A percentile compares a stretch with the other conserved stretches of the same genome.
Evolutionary conservation across 345 rosid genomes (phyloP).

Genomic region (Gossypium stocksii): DNA sequence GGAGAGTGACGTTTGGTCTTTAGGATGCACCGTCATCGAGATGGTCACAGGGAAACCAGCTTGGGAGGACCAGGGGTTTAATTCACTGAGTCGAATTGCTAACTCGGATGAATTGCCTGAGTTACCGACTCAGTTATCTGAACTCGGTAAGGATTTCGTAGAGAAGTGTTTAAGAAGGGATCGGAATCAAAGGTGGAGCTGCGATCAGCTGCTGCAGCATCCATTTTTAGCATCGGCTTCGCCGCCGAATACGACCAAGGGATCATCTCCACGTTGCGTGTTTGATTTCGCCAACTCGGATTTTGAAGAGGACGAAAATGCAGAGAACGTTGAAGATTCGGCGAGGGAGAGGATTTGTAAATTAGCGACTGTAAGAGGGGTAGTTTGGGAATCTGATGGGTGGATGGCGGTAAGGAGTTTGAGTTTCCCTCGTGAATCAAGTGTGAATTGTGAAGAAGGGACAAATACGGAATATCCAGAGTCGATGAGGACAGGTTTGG

Average conservation of each 20-base stretch:
- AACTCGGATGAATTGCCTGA: slow-evolving; percentile 46
- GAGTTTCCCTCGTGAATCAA: slow-evolving; percentile 1
- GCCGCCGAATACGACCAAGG: slow-evolving; percentile 14
- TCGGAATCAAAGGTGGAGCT: slow-evolving; percentile 55
- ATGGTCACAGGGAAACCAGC: slow-evolving; percentile 70
- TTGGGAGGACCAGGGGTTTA: slow-evolving; percentile 61
- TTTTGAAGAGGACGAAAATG: slow-evolving; percentile 28
- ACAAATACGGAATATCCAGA: slow-evolving; percentile 20
- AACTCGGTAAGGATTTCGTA: slow-evolving; percentile 55
- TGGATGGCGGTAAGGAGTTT: slow-evolving; percentile 42
- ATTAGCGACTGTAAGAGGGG: slow-evolving; percentile 31
- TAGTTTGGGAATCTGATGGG: slow-evolving; percentile 55
- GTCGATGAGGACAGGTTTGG: slow-evolving; percentile 10
- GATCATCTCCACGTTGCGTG: slow-evolving; percentile 71
- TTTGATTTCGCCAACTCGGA: slow-evolving; percentile 54
- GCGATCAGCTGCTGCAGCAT: slow-evolving; percentile 59
- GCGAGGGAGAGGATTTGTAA: slow-evolving; percentile 36
- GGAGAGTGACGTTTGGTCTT: slow-evolving; percentile 79
- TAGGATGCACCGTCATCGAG: slow-evolving; percentile 70
- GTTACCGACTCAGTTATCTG: slow-evolving; percentile 43
- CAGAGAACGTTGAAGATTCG: slow-evolving; percentile 11
- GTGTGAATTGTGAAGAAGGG: slow-evolving; percentile 11
- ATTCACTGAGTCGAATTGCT: slow-evolving; percentile 54
- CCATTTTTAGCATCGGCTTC: slow-evolving; percentile 47
- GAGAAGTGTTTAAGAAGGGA: slow-evolving; percentile 56